These are phyloP conservation scores for Bipolaris bicolor DNA, from an alignment of 2,329 filamentous ascomycete genomes.

Conservation along the genomic window DNA sequence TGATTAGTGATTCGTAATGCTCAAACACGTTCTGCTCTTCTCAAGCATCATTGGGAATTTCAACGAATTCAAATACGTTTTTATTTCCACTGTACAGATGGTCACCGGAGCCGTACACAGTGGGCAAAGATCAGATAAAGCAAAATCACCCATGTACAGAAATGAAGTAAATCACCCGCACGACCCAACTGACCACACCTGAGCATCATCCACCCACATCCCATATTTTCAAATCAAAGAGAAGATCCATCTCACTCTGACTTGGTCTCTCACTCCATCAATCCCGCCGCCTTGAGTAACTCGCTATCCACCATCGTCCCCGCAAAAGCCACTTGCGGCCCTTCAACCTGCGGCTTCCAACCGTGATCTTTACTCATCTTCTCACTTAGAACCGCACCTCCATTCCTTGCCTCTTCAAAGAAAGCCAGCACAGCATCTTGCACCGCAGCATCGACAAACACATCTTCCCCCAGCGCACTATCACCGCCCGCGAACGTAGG, in stretches of 20 bases:
- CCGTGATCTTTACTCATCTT: neutral
- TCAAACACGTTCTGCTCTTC: too few relatives aligned
- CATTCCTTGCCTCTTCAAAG: slow-evolving; percentile 63
- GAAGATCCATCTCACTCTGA: slow-evolving; percentile 3
- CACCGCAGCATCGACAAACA: slow-evolving; percentile 61
- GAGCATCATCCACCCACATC: too few relatives aligned
- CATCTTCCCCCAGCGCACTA: slow-evolving; percentile 62
- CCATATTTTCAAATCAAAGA: neutral
- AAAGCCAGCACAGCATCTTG: slow-evolving; percentile 64
- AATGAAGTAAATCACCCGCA: too few relatives aligned
- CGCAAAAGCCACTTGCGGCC: slow-evolving; percentile 35
- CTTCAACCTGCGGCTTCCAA: slow-evolving; percentile 29
- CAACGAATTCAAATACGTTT: too few relatives aligned
- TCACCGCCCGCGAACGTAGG: slow-evolving; percentile 70
- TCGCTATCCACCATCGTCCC: slow-evolving; percentile 41
- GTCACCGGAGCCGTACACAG: too few relatives aligned
- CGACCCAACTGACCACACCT: too few relatives aligned
- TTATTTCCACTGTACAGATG: too few relatives aligned
- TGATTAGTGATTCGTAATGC: too few relatives aligned
- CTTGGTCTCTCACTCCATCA: slow-evolving; percentile 10
- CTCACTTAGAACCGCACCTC: slow-evolving; percentile 21
- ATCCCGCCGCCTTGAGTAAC: slow-evolving; percentile 37
- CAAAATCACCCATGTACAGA: too few relatives aligned
- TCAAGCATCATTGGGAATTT: too few relatives aligned
- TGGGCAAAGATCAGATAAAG: too few relatives aligned